Conservation (phyloP, 371 early-diverging fungal species). For the Mortierella sp. region DNA sequence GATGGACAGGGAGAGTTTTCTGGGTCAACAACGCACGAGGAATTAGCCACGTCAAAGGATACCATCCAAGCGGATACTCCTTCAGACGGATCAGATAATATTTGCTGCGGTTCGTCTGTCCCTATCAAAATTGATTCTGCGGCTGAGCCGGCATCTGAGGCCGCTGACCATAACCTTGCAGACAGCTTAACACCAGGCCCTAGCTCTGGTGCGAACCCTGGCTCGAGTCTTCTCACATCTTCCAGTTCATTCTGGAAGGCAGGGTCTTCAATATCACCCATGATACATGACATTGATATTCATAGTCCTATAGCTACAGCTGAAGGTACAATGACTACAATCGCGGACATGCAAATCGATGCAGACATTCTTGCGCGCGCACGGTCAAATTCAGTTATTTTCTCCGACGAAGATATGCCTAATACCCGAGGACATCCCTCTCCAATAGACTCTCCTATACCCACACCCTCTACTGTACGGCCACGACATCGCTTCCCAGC, state of each 20-base stretch:
- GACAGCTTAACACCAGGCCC: background rate
- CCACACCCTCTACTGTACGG: constrained; percentile 51
- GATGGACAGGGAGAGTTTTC: background rate
- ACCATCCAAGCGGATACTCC: background rate
- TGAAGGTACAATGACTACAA: constrained; percentile 28
- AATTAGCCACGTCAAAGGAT: background rate
- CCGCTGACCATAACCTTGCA: background rate
- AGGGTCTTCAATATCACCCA: constrained; percentile 19
- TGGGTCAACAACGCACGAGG: background rate
- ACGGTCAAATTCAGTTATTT: constrained; percentile 21
- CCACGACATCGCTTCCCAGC: constrained; percentile 50
- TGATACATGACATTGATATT: constrained; percentile 37
- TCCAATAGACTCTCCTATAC: constrained; percentile 47
- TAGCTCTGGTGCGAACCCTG: constrained; percentile 14
- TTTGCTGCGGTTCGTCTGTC: background rate
- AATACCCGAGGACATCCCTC: constrained; percentile 16
- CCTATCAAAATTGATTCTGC: background rate
- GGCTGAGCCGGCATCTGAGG: background rate
- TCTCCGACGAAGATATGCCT: constrained; percentile 32
- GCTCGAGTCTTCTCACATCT: background rate
- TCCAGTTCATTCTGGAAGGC: constrained; percentile 3
- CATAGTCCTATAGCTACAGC: constrained; percentile 24
- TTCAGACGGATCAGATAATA: background rate
- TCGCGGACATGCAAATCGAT: constrained; percentile 43
- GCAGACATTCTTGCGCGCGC: constrained; percentile 36